These are phyloP conservation scores for Nigrograna mackinnonii DNA, from an alignment of 2,329 filamentous ascomycete species.

Conservation along the genomic window DNA sequence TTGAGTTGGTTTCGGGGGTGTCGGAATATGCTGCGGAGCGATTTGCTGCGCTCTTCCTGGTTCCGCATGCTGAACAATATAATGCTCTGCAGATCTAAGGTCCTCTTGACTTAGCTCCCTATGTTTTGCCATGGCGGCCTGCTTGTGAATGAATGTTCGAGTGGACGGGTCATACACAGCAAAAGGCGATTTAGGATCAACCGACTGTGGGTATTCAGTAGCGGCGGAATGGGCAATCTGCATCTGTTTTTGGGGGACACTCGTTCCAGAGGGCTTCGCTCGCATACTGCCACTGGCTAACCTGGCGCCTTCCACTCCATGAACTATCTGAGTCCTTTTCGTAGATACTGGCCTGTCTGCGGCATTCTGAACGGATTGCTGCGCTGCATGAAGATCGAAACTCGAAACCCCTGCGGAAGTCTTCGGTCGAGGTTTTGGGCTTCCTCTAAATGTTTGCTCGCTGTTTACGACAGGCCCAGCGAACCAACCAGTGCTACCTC, in stretches of 20 bases:
- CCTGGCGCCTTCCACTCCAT: slow-evolving; percentile 42
- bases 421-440: slow-evolving; percentile 27
- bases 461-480: slow-evolving; percentile 38
- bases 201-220: slow-evolving; percentile 19
- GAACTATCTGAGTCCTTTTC: slow-evolving; percentile 42
- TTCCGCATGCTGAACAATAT: slow-evolving; percentile 20
- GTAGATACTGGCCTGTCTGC: slow-evolving; percentile 44
- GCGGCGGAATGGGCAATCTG: too few species aligned
- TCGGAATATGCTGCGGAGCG: neutral
- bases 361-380: slow-evolving; percentile 39
- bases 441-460: slow-evolving; percentile 30
- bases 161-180: slow-evolving; percentile 42
- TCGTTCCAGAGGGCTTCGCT: slow-evolving; percentile 53
- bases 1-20: neutral
- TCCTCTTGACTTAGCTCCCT: slow-evolving; percentile 31
- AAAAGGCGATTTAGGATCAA: slow-evolving; percentile 40
- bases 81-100: slow-evolving; percentile 22
- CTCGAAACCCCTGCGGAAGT: slow-evolving; percentile 24
- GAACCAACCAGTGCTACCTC: slow-evolving; percentile 40
- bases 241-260: slow-evolving; percentile 35
- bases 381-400: slow-evolving; percentile 22
- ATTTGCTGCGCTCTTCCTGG: neutral
- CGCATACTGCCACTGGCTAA: slow-evolving; percentile 57
- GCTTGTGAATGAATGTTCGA: slow-evolving; percentile 40
- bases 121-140: slow-evolving; percentile 37